phyloP scores from a whole-genome alignment of 768 basidiomycete species.

The Rubroboletus pulcherrimus region DNA sequence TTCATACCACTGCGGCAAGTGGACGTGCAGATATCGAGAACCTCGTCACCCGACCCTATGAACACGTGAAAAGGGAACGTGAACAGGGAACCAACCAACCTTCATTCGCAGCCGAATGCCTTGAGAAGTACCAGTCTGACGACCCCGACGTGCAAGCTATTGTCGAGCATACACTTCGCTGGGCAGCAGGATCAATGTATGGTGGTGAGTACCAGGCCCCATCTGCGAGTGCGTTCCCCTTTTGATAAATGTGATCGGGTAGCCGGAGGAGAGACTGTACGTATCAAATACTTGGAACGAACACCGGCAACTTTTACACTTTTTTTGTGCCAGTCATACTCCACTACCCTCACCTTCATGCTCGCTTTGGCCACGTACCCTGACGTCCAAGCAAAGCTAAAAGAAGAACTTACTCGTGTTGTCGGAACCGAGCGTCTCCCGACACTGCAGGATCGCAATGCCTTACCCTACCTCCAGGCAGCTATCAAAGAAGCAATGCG shows the following conservation, averaged over 20 bases:
- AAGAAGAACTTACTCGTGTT: conserved; percentile 49
- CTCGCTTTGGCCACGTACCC: conserved; percentile 18
- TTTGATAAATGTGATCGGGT: neutral
- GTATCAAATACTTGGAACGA: neutral
- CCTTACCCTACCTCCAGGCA: conserved; percentile 53
- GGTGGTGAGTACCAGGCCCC: conserved; percentile 9
- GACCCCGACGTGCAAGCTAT: neutral
- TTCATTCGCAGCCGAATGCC: conserved; percentile 18
- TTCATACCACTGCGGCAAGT: conserved; percentile 5
- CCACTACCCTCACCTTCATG: conserved; percentile 17
- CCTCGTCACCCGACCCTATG: conserved; percentile 16
- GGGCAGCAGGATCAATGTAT: conserved; percentile 19
- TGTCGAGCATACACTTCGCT: conserved; percentile 9
- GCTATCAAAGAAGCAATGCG: conserved; percentile 28
- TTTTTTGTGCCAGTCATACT: conserved; percentile 9
- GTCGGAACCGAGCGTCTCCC: conserved; percentile 48
- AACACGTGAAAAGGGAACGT: conserved; percentile 21
- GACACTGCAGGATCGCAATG: conserved; percentile 24
- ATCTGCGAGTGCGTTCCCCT: neutral
- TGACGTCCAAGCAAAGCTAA: conserved; percentile 50
- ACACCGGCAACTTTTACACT: neutral
- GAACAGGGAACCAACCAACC: conserved; percentile 11
- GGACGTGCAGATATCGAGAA: conserved; percentile 8
- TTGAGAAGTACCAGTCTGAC: conserved; percentile 5
- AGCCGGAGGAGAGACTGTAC: conserved; percentile 8